A percentile compares a stretch with the other conserved stretches of the same genome.
These are phyloP conservation scores for Aspergillus piperis DNA, from an alignment of 2,329 filamentous ascomycete species.

Conservation along the genomic window DNA sequence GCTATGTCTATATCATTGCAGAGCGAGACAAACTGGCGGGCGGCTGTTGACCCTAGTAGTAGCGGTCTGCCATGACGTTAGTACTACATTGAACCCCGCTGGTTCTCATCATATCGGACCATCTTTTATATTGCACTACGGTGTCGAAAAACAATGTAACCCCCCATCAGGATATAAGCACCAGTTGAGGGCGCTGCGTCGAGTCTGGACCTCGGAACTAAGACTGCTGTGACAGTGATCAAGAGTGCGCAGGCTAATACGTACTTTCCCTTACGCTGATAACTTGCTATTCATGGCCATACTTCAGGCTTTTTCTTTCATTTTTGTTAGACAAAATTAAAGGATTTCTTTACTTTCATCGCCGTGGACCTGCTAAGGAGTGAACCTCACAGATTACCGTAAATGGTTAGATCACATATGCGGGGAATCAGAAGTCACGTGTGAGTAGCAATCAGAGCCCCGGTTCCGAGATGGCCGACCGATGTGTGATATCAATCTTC, in stretches of 20 bases:
- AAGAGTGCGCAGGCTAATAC: background rate
- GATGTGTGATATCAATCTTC: background rate
- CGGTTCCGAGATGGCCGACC: constrained; percentile 14
- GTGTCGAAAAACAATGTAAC: background rate
- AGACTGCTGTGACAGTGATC: background rate
- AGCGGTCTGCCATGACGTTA: background rate
- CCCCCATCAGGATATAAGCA: no score
- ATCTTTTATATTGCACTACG: background rate
- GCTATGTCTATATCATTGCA: background rate
- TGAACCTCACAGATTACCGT: background rate
- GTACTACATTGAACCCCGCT: background rate
- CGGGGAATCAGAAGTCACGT: constrained; percentile 9
- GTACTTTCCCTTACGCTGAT: background rate
- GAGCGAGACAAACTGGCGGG: background rate
- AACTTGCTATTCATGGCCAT: background rate
- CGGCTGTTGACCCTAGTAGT: background rate
- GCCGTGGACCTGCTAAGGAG: background rate
- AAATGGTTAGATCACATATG: constrained; percentile 14
- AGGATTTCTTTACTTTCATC: background rate
- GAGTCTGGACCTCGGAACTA: background rate
- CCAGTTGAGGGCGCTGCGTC: background rate
- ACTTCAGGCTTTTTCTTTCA: background rate
- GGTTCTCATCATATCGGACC: background rate
- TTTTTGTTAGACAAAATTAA: background rate
- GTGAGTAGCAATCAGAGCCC: background rate